Evolutionary conservation across 2,329 filamentous ascomycete species (phyloP).

Genomic region (Sporothrix dimorphospora): DNA sequence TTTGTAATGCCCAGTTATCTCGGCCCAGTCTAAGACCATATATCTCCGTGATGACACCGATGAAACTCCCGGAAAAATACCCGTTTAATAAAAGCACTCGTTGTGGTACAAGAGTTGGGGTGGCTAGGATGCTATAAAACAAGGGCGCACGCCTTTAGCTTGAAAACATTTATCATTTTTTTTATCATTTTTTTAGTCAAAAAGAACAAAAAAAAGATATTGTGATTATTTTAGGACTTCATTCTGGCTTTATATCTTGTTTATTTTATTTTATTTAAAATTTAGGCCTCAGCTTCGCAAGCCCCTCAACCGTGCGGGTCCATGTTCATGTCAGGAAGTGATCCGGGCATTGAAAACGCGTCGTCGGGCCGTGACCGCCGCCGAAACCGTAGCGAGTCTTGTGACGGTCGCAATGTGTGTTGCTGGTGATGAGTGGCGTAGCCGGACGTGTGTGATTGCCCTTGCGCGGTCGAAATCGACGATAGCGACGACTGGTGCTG

Average conservation of each 20-base stretch:
- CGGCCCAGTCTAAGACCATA: not conserved
- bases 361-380: slow-evolving; percentile 43
- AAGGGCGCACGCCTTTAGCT: not conserved
- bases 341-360: slow-evolving; percentile 52
- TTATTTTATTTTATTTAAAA: not conserved
- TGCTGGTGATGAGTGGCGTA: slow-evolving; percentile 14
- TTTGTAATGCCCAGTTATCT: not conserved
- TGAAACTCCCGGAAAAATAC: not conserved
- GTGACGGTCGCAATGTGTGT: slow-evolving; percentile 28
- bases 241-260: not conserved
- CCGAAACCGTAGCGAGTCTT: slow-evolving; percentile 45
- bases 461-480: slow-evolving; percentile 21
- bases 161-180: not conserved
- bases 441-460: slow-evolving; percentile 17
- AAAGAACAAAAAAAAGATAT: not conserved
- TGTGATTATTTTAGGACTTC: not conserved
- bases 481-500: slow-evolving; percentile 15
- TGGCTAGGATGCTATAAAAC: not conserved
- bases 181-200: not conserved
- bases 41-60: not conserved
- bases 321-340: slow-evolving; percentile 46
- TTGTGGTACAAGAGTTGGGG: not conserved
- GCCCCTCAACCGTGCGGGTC: slow-evolving; percentile 11
- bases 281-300: not conserved
- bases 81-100: not conserved